A percentile compares a stretch with the other conserved stretches of the same genome.
Evolutionary conservation across 1,284 basidiomycete genomes (phyloP).

Genomic region (Vanrija pseudolonga): DNA sequence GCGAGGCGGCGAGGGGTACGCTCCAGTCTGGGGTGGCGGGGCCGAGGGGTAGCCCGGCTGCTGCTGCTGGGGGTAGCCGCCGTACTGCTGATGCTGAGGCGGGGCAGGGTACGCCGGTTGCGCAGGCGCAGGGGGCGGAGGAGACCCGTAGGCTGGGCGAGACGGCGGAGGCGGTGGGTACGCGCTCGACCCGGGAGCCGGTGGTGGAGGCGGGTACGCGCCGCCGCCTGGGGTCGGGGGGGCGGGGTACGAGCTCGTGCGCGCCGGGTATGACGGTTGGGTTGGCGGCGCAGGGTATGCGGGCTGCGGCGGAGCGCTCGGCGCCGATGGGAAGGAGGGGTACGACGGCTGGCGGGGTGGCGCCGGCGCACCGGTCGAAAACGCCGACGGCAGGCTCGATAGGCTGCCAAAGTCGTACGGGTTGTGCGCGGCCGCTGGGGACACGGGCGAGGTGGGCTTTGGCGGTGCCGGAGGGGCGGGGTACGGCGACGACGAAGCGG

Average conservation of each 20-base stretch:
- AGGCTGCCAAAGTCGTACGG: constrained; percentile 42
- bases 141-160: constrained; percentile 5
- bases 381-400: constrained; percentile 28
- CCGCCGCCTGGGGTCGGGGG: constrained; percentile 10
- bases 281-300: constrained; percentile 28
- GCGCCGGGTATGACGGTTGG: constrained; percentile 18
- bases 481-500: constrained; percentile 17
- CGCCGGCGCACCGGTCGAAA: constrained; percentile 16
- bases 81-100: background rate
- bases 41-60: constrained; percentile 5
- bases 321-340: constrained; percentile 49
- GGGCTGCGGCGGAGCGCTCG: constrained; percentile 42
- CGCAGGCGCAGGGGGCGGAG: background rate
- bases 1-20: constrained; percentile 3
- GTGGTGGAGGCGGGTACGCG: constrained; percentile 16
- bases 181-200: constrained; percentile 3
- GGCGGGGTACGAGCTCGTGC: constrained; percentile 12
- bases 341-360: background rate
- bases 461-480: constrained; percentile 30
- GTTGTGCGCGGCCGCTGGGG: constrained; percentile 9
- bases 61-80: background rate
- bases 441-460: constrained; percentile 8
- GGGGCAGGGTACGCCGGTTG: background rate
- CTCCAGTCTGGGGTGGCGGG: constrained; percentile 4
- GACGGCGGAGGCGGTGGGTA: constrained; percentile 10